Evolutionary conservation across 1,284 basidiomycete genomes (phyloP).

Genomic region (Malassezia slooffiae): DNA sequence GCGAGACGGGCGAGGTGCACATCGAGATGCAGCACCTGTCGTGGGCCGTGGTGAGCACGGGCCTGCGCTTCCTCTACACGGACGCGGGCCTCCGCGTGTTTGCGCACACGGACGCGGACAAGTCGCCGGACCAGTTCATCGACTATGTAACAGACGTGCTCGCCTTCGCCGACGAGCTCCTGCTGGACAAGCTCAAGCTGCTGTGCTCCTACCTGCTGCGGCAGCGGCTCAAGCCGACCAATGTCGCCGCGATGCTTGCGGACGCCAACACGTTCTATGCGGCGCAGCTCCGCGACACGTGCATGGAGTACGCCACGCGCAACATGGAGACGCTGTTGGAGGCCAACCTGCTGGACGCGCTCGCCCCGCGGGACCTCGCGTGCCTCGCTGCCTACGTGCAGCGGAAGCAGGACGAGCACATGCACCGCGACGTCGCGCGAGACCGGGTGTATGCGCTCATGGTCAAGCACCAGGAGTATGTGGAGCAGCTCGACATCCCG

Average conservation of each 20-base stretch:
- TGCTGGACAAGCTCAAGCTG: constrained; percentile 71
- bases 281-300: constrained; percentile 57
- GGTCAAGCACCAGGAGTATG: constrained; percentile 62
- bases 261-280: constrained; percentile 75
- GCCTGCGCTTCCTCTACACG: constrained; percentile 68
- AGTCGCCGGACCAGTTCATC: constrained; percentile 62
- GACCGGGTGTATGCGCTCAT: constrained; percentile 56
- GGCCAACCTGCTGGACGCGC: constrained; percentile 61
- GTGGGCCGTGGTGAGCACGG: constrained; percentile 66
- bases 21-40: constrained; percentile 65
- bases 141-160: constrained; percentile 82
- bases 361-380: constrained; percentile 59
- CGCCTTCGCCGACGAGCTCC: constrained; percentile 73
- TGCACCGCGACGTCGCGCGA: constrained; percentile 58
- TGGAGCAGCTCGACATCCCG: constrained; percentile 71
- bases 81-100: constrained; percentile 62
- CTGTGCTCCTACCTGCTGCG: constrained; percentile 58
- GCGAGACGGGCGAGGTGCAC: constrained; percentile 54
- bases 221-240: constrained; percentile 60
- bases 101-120: constrained; percentile 47
- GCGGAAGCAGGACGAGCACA: constrained; percentile 58
- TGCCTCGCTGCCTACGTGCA: constrained; percentile 59
- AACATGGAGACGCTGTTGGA: constrained; percentile 85
- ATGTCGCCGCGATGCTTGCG: constrained; percentile 67
- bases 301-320: constrained; percentile 69